A percentile compares a stretch with the other conserved stretches of the same genome.
Conservation (phyloP, 2,329 filamentous ascomycete genomes). For the Aureobasidium uvarum region DNA sequence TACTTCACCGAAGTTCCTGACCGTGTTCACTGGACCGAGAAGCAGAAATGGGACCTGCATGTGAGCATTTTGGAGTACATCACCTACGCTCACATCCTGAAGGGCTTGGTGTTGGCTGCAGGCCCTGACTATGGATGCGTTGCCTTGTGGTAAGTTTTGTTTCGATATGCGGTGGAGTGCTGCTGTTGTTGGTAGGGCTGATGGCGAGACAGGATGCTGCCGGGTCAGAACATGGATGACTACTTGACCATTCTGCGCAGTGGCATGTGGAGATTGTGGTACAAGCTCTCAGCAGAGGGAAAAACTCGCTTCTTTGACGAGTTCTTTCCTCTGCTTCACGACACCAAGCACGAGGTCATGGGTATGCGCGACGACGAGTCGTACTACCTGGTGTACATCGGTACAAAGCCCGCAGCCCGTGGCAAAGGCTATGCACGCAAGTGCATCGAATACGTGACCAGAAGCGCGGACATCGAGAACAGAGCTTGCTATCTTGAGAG, state of each 20-base stretch:
- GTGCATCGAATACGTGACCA: conserved; percentile 68
- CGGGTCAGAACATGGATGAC: conserved; percentile 70
- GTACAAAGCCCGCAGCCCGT: conserved; percentile 67
- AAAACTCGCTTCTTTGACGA: conserved; percentile 72
- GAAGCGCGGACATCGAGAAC: conserved; percentile 65
- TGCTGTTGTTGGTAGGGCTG: conserved; percentile 9
- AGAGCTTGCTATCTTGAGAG: conserved; percentile 76
- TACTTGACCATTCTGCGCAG: conserved; percentile 68
- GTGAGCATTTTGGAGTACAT: conserved; percentile 75
- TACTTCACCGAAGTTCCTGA: conserved; percentile 75
- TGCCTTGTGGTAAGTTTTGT: conserved; percentile 66
- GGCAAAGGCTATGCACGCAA: conserved; percentile 70
- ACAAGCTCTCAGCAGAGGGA: conserved; percentile 69
- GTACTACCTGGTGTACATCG: conserved; percentile 83
- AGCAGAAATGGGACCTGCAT: conserved; percentile 73
- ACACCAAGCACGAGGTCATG: conserved; percentile 68
- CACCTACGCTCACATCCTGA: conserved; percentile 70
- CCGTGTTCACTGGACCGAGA: conserved; percentile 59
- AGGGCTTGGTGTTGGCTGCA: conserved; percentile 70
- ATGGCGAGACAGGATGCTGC: conserved; percentile 62
- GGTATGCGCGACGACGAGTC: conserved; percentile 62
- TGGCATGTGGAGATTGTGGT: conserved; percentile 75
- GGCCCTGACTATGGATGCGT: conserved; percentile 75
- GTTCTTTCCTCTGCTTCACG: conserved; percentile 70
- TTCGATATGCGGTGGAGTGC: not conserved